Evolutionary conservation across 2,329 filamentous ascomycete genomes (phyloP).

Genomic region (Clonostachys byssicola): DNA sequence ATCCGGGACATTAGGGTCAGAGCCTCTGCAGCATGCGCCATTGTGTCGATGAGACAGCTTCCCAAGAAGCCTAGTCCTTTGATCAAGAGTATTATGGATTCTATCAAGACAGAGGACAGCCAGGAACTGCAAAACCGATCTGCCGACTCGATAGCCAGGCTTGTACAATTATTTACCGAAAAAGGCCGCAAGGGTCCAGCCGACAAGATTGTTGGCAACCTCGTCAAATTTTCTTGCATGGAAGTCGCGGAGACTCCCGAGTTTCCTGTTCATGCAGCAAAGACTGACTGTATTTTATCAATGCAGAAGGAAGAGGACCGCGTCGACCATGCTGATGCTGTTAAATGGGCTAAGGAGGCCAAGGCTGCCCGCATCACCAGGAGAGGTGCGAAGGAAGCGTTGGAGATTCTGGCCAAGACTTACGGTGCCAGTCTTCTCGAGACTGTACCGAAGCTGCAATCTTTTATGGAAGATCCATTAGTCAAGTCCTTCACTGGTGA

Average conservation of each 20-base stretch:
- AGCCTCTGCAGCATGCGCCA: slow-evolving; percentile 79
- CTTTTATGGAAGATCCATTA: slow-evolving; percentile 79
- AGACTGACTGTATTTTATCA: slow-evolving; percentile 80
- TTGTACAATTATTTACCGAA: slow-evolving; percentile 83
- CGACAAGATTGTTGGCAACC: slow-evolving; percentile 91
- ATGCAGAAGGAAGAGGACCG: slow-evolving; percentile 97
- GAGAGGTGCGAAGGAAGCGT: slow-evolving; percentile 87
- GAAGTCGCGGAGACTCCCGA: slow-evolving; percentile 97
- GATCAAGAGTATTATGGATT: slow-evolving; percentile 98
- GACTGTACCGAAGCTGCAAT: slow-evolving; percentile 78
- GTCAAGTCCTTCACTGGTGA: slow-evolving; percentile 67
- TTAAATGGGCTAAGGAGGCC: slow-evolving; percentile 84
- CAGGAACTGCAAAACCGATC: slow-evolving; percentile 82
- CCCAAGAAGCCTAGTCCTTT: slow-evolving; percentile 91
- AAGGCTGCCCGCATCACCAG: slow-evolving; percentile 86
- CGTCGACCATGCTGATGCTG: slow-evolving; percentile 86
- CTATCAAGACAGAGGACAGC: slow-evolving; percentile 92
- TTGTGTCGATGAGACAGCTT: slow-evolving; percentile 81
- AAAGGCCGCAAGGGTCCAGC: slow-evolving; percentile 79
- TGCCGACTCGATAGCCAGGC: slow-evolving; percentile 74
- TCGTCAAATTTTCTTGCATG: slow-evolving; percentile 96
- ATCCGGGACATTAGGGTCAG: slow-evolving; percentile 81
- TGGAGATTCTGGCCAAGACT: slow-evolving; percentile 78
- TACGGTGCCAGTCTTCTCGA: slow-evolving; percentile 76
- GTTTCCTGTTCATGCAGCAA: slow-evolving; percentile 76